phyloP scores from a whole-genome alignment of 192 early-diverging fungal species.

The Funneliformis mosseae region DNA sequence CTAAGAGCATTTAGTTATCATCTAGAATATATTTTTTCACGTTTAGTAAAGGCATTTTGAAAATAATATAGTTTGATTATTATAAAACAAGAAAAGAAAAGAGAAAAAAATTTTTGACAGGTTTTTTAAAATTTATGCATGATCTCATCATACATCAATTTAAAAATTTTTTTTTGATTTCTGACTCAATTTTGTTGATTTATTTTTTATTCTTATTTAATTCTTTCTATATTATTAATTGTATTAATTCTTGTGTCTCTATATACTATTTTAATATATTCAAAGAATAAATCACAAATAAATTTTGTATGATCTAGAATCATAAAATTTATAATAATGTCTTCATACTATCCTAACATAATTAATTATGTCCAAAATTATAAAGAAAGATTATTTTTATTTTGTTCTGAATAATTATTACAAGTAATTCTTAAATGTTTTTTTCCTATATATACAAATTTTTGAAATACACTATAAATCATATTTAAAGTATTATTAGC shows the following conservation, averaged over 20 bases:
- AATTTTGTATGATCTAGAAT: background rate
- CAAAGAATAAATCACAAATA: conserved; percentile 13
- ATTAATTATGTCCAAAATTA: background rate
- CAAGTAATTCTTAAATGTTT: conserved; percentile 12
- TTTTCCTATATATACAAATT: background rate
- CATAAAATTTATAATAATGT: background rate
- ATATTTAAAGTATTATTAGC: conserved; percentile 2
- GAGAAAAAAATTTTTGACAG: no score
- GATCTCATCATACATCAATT: no score
- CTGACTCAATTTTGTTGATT: no score
- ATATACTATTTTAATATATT: background rate
- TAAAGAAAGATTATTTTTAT: conserved; percentile 14
- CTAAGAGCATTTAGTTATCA: no score
- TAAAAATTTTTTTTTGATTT: no score
- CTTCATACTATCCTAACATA: background rate
- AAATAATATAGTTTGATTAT: no score
- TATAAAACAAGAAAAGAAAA: no score
- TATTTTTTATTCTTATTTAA: no score
- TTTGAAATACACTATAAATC: background rate
- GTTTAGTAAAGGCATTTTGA: no score
- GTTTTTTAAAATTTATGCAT: no score
- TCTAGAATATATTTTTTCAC: no score
- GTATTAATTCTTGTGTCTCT: no score
- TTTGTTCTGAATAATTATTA: background rate
- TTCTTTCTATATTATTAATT: background rate